Percentiles rank a stretch among this genome's conserved stretches.
Evolutionary conservation across 2,329 filamentous ascomycete species (phyloP).

Genomic region (Exophiala spinifera): DNA sequence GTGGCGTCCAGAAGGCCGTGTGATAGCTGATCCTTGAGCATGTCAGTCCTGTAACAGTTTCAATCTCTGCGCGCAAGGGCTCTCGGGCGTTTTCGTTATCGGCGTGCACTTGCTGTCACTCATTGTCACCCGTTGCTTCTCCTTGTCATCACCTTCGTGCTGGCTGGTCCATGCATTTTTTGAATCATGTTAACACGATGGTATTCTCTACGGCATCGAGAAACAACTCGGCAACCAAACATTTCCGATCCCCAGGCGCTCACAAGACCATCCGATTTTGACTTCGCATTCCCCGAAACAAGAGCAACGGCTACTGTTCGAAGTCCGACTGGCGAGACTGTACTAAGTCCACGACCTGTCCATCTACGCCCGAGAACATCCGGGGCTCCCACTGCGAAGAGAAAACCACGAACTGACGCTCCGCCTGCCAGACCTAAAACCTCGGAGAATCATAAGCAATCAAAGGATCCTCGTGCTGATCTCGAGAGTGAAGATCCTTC

Average conservation of each 20-base stretch:
- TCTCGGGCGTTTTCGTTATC: slow-evolving; percentile 12
- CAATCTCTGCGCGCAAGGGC: slow-evolving; percentile 7
- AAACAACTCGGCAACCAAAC: slow-evolving; percentile 11
- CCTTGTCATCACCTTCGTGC: slow-evolving; percentile 6
- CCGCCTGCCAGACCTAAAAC: slow-evolving; percentile 19
- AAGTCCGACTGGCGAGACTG: slow-evolving; percentile 1
- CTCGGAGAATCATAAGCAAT: slow-evolving; percentile 16
- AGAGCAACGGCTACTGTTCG: slow-evolving; percentile 6
- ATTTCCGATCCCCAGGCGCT: slow-evolving; percentile 7
- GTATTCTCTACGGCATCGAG: slow-evolving; percentile 19
- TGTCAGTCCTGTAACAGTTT: slow-evolving; percentile 21
- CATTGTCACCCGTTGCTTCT: slow-evolving; percentile 6
- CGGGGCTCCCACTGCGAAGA: slow-evolving; percentile 11
- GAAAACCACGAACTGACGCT: slow-evolving; percentile 13
- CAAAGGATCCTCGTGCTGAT: slow-evolving; percentile 10
- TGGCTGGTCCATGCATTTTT: slow-evolving; percentile 14
- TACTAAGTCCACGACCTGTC: slow-evolving; percentile 6
- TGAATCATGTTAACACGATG: slow-evolving; percentile 22
- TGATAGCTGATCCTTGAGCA: slow-evolving; percentile 9
- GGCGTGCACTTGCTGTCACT: slow-evolving; percentile 9
- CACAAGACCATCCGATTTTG: slow-evolving; percentile 19
- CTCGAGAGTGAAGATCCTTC: slow-evolving; percentile 40
- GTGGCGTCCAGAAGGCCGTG: slow-evolving; percentile 1
- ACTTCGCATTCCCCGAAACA: slow-evolving; percentile 24
- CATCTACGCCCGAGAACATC: slow-evolving; percentile 20